Percentiles rank a stretch among this genome's conserved stretches.
These are phyloP conservation scores for Neopestalotiopsis clavispora DNA, from an alignment of 2,329 filamentous ascomycete genomes.

Conservation along the genomic window DNA sequence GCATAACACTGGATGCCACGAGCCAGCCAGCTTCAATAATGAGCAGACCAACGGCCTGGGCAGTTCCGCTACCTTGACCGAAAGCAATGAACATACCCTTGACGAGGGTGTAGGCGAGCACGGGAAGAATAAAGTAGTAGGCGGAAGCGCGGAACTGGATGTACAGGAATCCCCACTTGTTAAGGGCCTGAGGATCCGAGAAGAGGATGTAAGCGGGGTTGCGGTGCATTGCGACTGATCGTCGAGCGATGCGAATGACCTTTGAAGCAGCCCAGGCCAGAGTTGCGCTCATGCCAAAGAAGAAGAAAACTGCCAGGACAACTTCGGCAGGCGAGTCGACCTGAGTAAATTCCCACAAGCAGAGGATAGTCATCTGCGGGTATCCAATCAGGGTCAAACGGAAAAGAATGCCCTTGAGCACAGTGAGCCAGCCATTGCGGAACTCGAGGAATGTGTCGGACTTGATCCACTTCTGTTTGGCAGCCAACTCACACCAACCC, in stretches of 20 bases:
- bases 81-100: conserved; percentile 86
- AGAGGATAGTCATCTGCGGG: conserved; percentile 82
- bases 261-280: conserved; percentile 81
- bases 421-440: conserved; percentile 84
- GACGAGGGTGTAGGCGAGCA: conserved; percentile 72
- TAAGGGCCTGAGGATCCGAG: conserved; percentile 81
- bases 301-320: conserved; percentile 79
- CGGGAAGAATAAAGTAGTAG: conserved; percentile 85
- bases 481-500: conserved; percentile 72
- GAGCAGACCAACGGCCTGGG: conserved; percentile 77
- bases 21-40: conserved; percentile 76
- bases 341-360: conserved; percentile 83
- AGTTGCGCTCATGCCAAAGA: conserved; percentile 74
- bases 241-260: conserved; percentile 79
- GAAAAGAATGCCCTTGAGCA: conserved; percentile 86
- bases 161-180: conserved; percentile 93
- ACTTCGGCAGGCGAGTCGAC: conserved; percentile 80
- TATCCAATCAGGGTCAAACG: conserved; percentile 82
- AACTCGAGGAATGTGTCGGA: conserved; percentile 83
- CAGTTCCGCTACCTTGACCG: conserved; percentile 66
- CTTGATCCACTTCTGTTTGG: conserved; percentile 76
- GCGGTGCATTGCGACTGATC: conserved; percentile 84
- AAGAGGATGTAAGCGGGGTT: conserved; percentile 91
- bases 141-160: conserved; percentile 87
- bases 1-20: conserved; percentile 73